Evolutionary conservation across 306 rosid species (phyloP).

Genomic region (Casuarina equisetifolia): DNA sequence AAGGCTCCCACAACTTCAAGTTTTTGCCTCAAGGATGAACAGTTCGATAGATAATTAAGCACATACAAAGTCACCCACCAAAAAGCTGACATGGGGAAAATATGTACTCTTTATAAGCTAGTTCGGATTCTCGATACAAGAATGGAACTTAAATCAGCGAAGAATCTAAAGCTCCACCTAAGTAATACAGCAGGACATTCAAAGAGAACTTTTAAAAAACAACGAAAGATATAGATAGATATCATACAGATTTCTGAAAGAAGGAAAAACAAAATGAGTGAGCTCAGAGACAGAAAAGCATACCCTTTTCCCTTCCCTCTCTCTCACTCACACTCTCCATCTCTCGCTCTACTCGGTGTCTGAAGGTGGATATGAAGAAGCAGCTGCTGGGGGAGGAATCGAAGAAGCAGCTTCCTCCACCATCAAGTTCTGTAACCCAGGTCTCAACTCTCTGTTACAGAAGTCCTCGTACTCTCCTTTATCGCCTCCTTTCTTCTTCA

Average conservation of each 20-base stretch:
- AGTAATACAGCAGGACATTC: background rate
- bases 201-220: background rate
- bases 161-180: background rate
- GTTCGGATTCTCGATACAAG: background rate
- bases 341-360: conserved; percentile 26
- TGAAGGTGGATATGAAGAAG: conserved; percentile 31
- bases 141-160: background rate
- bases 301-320: conserved; percentile 11
- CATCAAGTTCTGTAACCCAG: conserved; percentile 46
- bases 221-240: background rate
- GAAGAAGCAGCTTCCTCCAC: conserved; percentile 36
- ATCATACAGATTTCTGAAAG: background rate
- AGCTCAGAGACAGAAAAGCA: background rate
- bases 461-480: conserved; percentile 48
- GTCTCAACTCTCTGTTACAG: conserved; percentile 47
- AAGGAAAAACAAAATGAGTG: background rate
- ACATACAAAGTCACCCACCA: background rate
- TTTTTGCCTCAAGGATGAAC: background rate
- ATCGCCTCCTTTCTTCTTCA: conserved; percentile 63
- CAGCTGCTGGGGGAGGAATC: conserved; percentile 31
- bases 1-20: background rate
- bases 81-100: background rate
- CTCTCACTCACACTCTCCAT: conserved; percentile 3
- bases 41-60: background rate
- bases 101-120: background rate